These are phyloP conservation scores for Colletotrichum tofieldiae DNA, from an alignment of 2,329 filamentous ascomycete species.

Conservation along the genomic window DNA sequence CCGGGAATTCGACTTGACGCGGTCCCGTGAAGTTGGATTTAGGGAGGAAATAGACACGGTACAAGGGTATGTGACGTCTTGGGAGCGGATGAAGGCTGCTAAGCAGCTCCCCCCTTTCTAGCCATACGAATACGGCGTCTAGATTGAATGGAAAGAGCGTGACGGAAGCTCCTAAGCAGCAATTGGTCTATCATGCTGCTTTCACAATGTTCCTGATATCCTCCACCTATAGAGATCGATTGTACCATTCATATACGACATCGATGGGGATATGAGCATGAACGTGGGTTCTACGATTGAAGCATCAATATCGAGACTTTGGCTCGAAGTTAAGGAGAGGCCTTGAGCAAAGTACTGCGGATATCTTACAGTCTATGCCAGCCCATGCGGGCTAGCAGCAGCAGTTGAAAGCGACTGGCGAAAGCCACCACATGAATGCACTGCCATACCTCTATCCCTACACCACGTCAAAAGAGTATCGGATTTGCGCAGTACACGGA, in stretches of 20 bases:
- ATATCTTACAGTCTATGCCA: background rate
- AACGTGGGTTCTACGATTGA: background rate
- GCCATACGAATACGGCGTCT: background rate
- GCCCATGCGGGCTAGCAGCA: background rate
- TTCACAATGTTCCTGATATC: background rate
- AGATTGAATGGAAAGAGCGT: background rate
- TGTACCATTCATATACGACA: background rate
- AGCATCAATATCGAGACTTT: background rate
- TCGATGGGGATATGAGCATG: background rate
- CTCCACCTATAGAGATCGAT: background rate
- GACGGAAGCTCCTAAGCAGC: background rate
- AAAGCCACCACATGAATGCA: background rate
- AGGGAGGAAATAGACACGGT: constrained; percentile 40
- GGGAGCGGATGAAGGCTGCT: constrained; percentile 42
- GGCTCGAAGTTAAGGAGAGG: background rate
- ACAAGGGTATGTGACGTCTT: constrained; percentile 31
- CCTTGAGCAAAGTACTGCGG: too few relatives aligned
- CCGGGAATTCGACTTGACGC: constrained; percentile 43
- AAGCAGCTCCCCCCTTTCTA: constrained; percentile 37
- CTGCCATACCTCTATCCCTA: background rate
- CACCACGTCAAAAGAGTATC: background rate
- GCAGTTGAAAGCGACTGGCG: too few relatives aligned
- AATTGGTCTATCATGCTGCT: too few relatives aligned
- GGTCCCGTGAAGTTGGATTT: constrained; percentile 40
- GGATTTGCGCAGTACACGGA: background rate